A percentile compares a stretch with the other conserved stretches of the same genome.
phyloP scores from a whole-genome alignment of 768 basidiomycete genomes.

The Baorangia bicolor region DNA sequence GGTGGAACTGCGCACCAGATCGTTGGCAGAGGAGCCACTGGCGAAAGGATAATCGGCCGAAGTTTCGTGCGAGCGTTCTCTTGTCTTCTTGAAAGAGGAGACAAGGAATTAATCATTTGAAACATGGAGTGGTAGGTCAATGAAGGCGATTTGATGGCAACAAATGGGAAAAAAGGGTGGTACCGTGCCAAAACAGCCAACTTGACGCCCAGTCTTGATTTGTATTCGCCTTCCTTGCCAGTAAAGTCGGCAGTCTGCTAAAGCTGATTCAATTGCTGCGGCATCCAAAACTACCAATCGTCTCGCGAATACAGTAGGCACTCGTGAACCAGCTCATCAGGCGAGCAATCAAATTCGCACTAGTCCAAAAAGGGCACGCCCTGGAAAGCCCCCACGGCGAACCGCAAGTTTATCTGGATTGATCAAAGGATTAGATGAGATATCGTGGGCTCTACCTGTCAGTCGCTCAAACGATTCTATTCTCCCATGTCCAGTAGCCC shows the following conservation, averaged over 20 bases:
- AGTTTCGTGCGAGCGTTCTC: not conserved
- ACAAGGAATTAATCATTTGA: not conserved
- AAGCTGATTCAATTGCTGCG: not conserved
- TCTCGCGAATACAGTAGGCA: not conserved
- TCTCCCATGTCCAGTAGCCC: not conserved
- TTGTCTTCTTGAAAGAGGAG: not conserved
- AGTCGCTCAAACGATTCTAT: not conserved
- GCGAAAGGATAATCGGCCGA: not conserved
- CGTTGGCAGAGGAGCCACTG: slow-evolving; percentile 1
- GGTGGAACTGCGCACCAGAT: not conserved
- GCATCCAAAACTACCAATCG: not conserved
- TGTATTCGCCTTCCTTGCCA: not conserved
- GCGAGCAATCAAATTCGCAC: not conserved
- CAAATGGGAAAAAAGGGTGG: not conserved
- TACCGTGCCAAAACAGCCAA: no score
- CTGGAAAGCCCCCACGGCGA: no score
- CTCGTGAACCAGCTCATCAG: slow-evolving; percentile 10
- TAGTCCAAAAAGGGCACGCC: not conserved
- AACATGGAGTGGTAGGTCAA: not conserved
- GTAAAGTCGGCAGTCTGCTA: not conserved
- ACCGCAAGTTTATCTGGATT: not conserved
- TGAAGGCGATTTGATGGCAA: not conserved
- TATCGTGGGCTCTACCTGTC: not conserved
- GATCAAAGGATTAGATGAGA: not conserved
- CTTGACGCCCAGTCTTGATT: not conserved